Conservation (phyloP, 768 basidiomycete species). For the Gyrodon lividus region DNA sequence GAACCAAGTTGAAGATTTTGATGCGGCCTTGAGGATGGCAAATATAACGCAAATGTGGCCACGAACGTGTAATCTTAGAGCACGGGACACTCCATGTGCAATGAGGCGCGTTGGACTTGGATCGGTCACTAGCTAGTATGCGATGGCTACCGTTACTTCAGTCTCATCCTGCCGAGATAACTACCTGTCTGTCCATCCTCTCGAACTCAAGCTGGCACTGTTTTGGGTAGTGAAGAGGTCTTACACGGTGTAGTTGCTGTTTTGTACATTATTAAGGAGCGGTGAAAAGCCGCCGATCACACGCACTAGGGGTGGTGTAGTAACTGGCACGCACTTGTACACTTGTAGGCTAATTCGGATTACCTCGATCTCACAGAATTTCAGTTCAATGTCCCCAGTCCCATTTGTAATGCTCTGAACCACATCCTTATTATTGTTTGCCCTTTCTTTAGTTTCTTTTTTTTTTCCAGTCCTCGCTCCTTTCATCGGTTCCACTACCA, state of each 20-base stretch:
- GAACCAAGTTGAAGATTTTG: not conserved
- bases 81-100: too few relatives aligned
- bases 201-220: too few relatives aligned
- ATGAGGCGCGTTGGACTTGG: too few relatives aligned
- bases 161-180: too few relatives aligned
- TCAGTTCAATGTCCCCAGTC: conserved; percentile 21
- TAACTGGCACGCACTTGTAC: too few relatives aligned
- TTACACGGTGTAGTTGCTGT: not conserved
- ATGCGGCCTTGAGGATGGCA: conserved; percentile 16
- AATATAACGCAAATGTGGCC: not conserved
- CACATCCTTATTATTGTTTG: conserved; percentile 9
- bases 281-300: conserved; percentile 5
- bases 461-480: conserved; percentile 10
- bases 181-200: not conserved
- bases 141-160: too few relatives aligned
- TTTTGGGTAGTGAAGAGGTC: too few relatives aligned
- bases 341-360: conserved; percentile 8
- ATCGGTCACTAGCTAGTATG: too few relatives aligned
- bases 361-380: not conserved
- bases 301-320: not conserved
- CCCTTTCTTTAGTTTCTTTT: not conserved
- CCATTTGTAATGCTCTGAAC: conserved; percentile 38
- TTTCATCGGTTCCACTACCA: conserved; percentile 24
- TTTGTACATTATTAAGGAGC: not conserved
- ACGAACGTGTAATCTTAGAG: too few relatives aligned